A percentile compares a stretch with the other conserved stretches of the same genome.
Evolutionary conservation across 1,284 basidiomycete species (phyloP).

Genomic region (Heliocybe sulcata): DNA sequence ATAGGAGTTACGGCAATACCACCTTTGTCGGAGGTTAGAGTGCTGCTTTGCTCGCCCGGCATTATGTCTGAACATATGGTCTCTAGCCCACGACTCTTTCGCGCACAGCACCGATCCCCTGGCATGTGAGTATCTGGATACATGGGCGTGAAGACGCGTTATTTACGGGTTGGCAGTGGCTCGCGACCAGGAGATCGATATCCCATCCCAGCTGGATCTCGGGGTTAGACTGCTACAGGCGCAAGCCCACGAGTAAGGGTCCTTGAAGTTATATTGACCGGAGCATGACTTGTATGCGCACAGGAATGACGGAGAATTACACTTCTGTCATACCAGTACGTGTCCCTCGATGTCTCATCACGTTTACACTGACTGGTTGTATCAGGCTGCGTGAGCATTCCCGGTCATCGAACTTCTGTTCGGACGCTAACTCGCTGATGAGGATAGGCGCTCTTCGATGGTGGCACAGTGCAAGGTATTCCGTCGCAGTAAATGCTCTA

Average conservation of each 20-base stretch:
- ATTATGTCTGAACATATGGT: not conserved
- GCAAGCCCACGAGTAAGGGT: conserved; percentile 46
- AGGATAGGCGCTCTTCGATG: conserved; percentile 44
- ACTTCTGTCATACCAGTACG: conserved; percentile 62
- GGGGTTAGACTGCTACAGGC: conserved; percentile 72
- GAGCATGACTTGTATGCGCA: not conserved
- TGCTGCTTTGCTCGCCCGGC: not conserved
- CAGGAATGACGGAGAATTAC: conserved; percentile 31
- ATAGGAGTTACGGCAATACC: conserved; percentile 48
- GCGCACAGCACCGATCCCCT: conserved; percentile 45
- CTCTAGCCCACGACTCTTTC: conserved; percentile 59
- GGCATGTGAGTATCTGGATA: conserved; percentile 26
- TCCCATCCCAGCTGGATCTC: conserved; percentile 51
- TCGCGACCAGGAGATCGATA: conserved; percentile 53
- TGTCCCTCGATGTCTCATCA: conserved; percentile 18
- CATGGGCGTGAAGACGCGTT: not conserved
- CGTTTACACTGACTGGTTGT: conserved; percentile 8
- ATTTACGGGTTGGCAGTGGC: conserved; percentile 30
- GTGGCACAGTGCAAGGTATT: conserved; percentile 44
- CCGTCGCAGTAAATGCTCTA: conserved; percentile 2
- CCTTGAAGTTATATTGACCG: not conserved
- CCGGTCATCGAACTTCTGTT: not conserved
- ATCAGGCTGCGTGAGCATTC: conserved; percentile 16
- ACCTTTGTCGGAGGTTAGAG: conserved; percentile 47
- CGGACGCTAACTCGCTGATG: conserved; percentile 5